Evolutionary conservation across 2,329 filamentous ascomycete genomes (phyloP).

Genomic region (Fusarium phyllophilum): DNA sequence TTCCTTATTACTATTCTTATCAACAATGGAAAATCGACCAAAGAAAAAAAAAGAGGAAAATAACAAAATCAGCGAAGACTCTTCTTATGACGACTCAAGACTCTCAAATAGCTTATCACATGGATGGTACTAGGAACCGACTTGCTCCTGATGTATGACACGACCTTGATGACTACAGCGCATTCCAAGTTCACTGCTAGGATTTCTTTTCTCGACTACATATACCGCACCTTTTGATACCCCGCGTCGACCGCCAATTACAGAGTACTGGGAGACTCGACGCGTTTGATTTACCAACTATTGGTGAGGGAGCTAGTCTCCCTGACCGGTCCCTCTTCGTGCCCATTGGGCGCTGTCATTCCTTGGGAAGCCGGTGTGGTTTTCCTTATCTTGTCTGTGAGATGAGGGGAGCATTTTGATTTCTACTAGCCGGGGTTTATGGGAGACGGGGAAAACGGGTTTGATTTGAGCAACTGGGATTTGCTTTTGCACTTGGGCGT

Average conservation of each 20-base stretch:
- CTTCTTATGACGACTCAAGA: constrained; percentile 29
- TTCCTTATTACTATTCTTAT: constrained; percentile 41
- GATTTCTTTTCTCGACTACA: constrained; percentile 46
- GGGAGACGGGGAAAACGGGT: constrained; percentile 37
- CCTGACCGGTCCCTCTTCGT: constrained; percentile 26
- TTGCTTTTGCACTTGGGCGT: constrained; percentile 35
- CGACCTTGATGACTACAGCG: constrained; percentile 41
- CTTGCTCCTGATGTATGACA: constrained; percentile 40
- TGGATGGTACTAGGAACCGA: not conserved
- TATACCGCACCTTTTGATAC: constrained; percentile 47
- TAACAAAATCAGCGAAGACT: constrained; percentile 31
- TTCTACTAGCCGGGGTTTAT: constrained; percentile 40
- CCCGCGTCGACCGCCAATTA: constrained; percentile 43
- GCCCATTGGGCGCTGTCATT: constrained; percentile 26
- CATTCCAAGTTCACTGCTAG: constrained; percentile 37
- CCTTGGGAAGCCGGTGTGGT: constrained; percentile 29
- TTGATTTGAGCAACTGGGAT: constrained; percentile 43
- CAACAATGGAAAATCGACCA: constrained; percentile 15
- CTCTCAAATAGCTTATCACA: constrained; percentile 1
- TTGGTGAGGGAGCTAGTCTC: constrained; percentile 33
- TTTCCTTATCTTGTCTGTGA: constrained; percentile 24
- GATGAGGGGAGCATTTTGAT: constrained; percentile 26
- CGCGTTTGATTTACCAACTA: constrained; percentile 36
- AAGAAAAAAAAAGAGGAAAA: constrained; percentile 42
- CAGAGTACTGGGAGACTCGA: constrained; percentile 34